Evolutionary conservation across 176 grass and related monocot species (phyloP), one percentile per base, ranked within the genome.

Genomic region (Poa annua): DNA sequence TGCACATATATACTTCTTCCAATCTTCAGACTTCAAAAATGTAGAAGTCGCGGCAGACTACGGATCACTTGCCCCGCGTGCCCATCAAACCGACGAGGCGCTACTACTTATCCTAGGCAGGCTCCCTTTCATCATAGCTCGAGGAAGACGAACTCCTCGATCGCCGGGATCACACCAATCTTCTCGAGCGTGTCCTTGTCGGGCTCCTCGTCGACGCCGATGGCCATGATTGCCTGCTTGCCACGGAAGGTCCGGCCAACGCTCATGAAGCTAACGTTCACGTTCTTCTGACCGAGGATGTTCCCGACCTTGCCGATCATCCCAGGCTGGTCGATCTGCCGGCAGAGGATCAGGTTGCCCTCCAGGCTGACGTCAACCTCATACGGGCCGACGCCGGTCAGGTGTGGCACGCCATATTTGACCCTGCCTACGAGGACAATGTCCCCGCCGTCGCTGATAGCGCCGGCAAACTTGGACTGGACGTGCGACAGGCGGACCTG

Each of bases 191-290:
- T 90, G 42, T 99, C 91, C 75, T 92, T 89, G 42, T 86, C 65
- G 1, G 93, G 97, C 85, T 92, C 93, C 77, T 96, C 97, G 25
- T 99, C 97, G 5, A 99, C 97, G 21, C 97, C 97, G 15, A 99
- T 99, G 45, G 89, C 97, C 97, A 99, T 99, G 61, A 99, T 93
- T 0, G 97, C 97, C 54, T 94, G 91, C 75, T 96, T 96, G 25
- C 97, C 87, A 3, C 92, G 88, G 79, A 77, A 90, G 33, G 85
- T 99, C 36, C 97, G 86, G 16, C 93, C 97, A 12, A 99, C 97
- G 38, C 97, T 99, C 97, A 99, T 99, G 83, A 96, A 99, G 74
- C 81, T 99, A 21, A 99, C 88, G 61, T 99, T 99, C 20, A 99
- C 90, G 47, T 96, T 99, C 81, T 76, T 81, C 56, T 90, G 73